Percentiles rank a stretch among this genome's conserved stretches.
phyloP scores from a whole-genome alignment of 441 rosid genomes.

The Erysimum cheiri region DNA sequence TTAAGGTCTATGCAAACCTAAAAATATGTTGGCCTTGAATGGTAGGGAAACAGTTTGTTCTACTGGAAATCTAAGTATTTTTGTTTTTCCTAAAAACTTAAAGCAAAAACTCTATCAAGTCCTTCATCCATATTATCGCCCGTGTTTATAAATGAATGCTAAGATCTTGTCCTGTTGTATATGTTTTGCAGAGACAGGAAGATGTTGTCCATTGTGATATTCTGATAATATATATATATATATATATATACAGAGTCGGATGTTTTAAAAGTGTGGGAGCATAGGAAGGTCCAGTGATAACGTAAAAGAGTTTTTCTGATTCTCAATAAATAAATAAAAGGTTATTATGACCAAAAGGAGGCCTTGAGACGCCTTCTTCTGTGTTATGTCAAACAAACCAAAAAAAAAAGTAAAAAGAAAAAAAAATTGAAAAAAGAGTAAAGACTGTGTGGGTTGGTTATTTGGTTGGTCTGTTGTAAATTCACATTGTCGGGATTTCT shows the following conservation, averaged over 20 bases:
- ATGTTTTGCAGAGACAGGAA: conserved; percentile 31
- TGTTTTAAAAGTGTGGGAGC: conserved; percentile 37
- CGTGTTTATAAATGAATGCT: conserved; percentile 1
- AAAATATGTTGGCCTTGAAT: neutral
- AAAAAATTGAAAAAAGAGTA: neutral
- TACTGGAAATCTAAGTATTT: no score
- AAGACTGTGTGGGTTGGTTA: conserved; percentile 24
- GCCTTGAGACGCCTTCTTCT: conserved; percentile 29
- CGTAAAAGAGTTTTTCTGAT: conserved; percentile 22
- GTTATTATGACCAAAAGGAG: conserved; percentile 33
- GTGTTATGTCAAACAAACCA: conserved; percentile 17
- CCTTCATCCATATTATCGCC: neutral
- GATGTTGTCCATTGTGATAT: conserved; percentile 24
- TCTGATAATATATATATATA: conserved; percentile 30
- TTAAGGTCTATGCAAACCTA: neutral
- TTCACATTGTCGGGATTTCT: conserved; percentile 26
- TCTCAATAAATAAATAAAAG: conserved; percentile 17
- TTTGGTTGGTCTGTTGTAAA: conserved; percentile 36
- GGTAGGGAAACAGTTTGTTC: neutral
- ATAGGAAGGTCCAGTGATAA: conserved; percentile 28
- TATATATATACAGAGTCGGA: conserved; percentile 20
- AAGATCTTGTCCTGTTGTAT: conserved; percentile 25
- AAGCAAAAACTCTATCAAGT: neutral
- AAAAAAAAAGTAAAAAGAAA: neutral
- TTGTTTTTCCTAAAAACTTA: no score